Evolutionary conservation across 75 land plant species (phyloP).

Genomic region (Larix kaempferi): DNA sequence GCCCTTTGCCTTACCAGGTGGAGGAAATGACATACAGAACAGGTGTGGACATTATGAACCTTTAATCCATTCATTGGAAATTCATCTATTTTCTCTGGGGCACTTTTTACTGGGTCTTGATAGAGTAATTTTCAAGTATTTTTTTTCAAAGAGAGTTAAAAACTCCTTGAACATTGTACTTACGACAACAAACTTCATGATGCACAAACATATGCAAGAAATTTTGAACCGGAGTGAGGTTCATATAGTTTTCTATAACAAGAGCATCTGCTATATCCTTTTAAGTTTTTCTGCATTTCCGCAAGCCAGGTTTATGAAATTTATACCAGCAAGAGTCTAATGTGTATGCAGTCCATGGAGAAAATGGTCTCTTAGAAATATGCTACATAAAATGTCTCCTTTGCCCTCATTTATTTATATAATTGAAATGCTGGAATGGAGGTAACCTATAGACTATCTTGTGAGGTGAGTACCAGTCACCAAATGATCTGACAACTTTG

Average conservation of each 20-base stretch:
- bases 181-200: too few relatives aligned
- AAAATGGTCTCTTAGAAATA: too few relatives aligned
- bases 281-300: not conserved
- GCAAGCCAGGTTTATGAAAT: not conserved
- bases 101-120: too few relatives aligned
- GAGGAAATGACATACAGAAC: constrained; percentile 84
- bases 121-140: too few relatives aligned
- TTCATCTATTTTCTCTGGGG: too few relatives aligned
- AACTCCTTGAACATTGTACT: too few relatives aligned
- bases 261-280: not conserved
- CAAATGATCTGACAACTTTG: not conserved
- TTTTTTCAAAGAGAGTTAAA: too few relatives aligned
- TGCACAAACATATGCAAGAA: too few relatives aligned
- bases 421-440: not conserved
- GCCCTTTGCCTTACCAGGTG: constrained; percentile 87
- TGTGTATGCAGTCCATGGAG: not conserved
- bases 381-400: not conserved
- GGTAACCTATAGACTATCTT: not conserved
- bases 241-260: not conserved
- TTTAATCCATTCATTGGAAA: too few relatives aligned
- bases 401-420: not conserved
- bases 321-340: not conserved
- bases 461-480: not conserved
- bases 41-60: constrained; percentile 35
- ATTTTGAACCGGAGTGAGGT: too few relatives aligned